These are phyloP conservation scores for Lignosus rhinocerotis DNA, from an alignment of 1,284 basidiomycete genomes.

Conservation along the genomic window DNA sequence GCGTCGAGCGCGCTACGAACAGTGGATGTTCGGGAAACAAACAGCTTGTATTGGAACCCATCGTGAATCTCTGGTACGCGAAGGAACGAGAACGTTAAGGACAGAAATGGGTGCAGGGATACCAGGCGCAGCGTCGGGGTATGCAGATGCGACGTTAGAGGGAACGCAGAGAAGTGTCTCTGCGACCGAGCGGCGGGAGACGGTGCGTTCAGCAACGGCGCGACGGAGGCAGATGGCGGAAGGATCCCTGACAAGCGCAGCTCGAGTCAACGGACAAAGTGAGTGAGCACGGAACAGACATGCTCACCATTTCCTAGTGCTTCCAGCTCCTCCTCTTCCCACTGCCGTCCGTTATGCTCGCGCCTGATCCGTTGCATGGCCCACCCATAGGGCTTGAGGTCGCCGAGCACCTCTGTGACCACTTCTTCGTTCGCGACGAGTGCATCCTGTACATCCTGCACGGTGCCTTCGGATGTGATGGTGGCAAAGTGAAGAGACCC, in stretches of 20 bases:
- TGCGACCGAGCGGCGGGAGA: constrained; percentile 40
- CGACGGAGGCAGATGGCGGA: constrained; percentile 44
- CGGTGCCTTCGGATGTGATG: constrained; percentile 50
- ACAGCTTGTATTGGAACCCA: constrained; percentile 64
- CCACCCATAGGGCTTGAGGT: constrained; percentile 60
- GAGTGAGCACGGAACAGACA: not conserved
- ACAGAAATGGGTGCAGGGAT: constrained; percentile 64
- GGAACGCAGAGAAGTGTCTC: constrained; percentile 71
- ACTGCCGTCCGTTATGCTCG: constrained; percentile 58
- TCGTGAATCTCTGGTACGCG: constrained; percentile 82
- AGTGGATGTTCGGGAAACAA: constrained; percentile 55
- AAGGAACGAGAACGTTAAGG: constrained; percentile 56
- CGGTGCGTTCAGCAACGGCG: constrained; percentile 49
- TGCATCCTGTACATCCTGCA: constrained; percentile 57
- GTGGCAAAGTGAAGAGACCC: constrained; percentile 65
- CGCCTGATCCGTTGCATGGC: constrained; percentile 62
- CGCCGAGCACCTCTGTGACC: constrained; percentile 54
- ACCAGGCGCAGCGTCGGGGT: constrained; percentile 70
- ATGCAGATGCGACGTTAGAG: constrained; percentile 70
- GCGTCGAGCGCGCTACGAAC: constrained; percentile 54
- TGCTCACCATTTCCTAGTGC: constrained; percentile 59
- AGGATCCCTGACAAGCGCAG: constrained; percentile 48
- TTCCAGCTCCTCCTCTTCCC: constrained; percentile 71
- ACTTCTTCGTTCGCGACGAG: constrained; percentile 50
- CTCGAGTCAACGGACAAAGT: not conserved